phyloP scores from a whole-genome alignment of 768 basidiomycete genomes.

The Collybia mongolica region DNA sequence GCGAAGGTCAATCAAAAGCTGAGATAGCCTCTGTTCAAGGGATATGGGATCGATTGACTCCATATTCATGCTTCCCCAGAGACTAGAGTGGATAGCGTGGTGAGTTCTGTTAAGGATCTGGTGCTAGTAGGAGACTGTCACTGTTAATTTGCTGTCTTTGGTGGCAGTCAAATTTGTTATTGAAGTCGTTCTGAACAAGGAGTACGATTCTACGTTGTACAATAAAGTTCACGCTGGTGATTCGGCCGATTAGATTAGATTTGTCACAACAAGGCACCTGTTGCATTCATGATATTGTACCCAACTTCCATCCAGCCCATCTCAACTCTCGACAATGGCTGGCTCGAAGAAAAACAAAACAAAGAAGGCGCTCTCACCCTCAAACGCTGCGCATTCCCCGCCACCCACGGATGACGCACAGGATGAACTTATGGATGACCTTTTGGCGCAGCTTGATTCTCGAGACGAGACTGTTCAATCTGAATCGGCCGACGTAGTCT shows the following conservation, averaged over 20 bases:
- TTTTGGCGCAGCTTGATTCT: slow-evolving; percentile 75
- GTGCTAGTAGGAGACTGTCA: too few relatives aligned
- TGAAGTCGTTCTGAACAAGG: too few relatives aligned
- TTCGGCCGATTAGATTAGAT: too few relatives aligned
- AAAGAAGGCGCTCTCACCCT: slow-evolving; percentile 41
- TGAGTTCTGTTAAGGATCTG: too few relatives aligned
- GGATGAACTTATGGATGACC: slow-evolving; percentile 68
- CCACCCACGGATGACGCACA: slow-evolving; percentile 33
- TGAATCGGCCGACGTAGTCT: slow-evolving; percentile 47
- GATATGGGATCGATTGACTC: slow-evolving; percentile 26
- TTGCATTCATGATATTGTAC: background rate
- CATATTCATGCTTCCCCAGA: too few relatives aligned
- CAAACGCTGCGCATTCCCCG: slow-evolving; percentile 26
- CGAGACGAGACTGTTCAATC: slow-evolving; percentile 48
- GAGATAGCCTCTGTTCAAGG: slow-evolving; percentile 28
- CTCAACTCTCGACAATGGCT: slow-evolving; percentile 32
- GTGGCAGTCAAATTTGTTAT: too few relatives aligned
- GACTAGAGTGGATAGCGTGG: too few relatives aligned
- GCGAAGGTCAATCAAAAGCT: slow-evolving; percentile 30
- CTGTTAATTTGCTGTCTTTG: too few relatives aligned
- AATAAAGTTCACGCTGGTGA: too few relatives aligned
- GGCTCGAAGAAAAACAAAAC: slow-evolving; percentile 57
- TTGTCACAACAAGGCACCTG: too few relatives aligned
- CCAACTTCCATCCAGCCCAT: background rate
- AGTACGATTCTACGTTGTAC: too few relatives aligned